A percentile compares a stretch with the other conserved stretches of the same genome.
These are phyloP conservation scores for Penicillium sp. DNA, from an alignment of 2,329 filamentous ascomycete species.

Conservation along the genomic window DNA sequence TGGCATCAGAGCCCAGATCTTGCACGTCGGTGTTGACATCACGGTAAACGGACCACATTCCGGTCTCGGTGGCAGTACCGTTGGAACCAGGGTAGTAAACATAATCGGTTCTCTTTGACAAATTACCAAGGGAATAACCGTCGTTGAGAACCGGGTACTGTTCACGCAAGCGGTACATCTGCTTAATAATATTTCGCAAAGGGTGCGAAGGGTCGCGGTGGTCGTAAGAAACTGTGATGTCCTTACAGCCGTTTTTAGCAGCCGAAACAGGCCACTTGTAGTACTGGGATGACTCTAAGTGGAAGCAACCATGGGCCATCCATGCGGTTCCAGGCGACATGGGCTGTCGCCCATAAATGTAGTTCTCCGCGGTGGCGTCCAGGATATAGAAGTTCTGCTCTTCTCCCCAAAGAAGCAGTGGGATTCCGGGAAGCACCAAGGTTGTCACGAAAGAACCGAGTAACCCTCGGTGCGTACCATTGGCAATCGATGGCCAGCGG, in stretches of 20 bases:
- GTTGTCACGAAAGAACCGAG: constrained; percentile 60
- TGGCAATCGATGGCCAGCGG: constrained; percentile 59
- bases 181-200: constrained; percentile 60
- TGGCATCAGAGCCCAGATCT: constrained; percentile 43
- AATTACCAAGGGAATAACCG: constrained; percentile 54
- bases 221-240: constrained; percentile 57
- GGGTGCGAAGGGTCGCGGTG: constrained; percentile 64
- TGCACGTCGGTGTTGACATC: constrained; percentile 52
- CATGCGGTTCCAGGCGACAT: constrained; percentile 63
- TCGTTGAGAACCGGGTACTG: constrained; percentile 60
- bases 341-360: constrained; percentile 63
- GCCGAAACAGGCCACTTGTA: constrained; percentile 57
- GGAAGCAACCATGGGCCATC: constrained; percentile 65
- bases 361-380: constrained; percentile 64
- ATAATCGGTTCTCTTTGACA: constrained; percentile 56
- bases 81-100: constrained; percentile 55
- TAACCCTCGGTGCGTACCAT: constrained; percentile 57
- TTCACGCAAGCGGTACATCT: constrained; percentile 61
- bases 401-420: constrained; percentile 62
- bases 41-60: constrained; percentile 61
- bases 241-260: constrained; percentile 55
- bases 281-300: constrained; percentile 57
- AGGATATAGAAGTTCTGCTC: constrained; percentile 65
- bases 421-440: constrained; percentile 60
- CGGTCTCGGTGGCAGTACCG: constrained; percentile 54